Evolutionary conservation across 495 filamentous ascomycete species (phyloP).

Genomic region (Aspergillus carlsbadensis): DNA sequence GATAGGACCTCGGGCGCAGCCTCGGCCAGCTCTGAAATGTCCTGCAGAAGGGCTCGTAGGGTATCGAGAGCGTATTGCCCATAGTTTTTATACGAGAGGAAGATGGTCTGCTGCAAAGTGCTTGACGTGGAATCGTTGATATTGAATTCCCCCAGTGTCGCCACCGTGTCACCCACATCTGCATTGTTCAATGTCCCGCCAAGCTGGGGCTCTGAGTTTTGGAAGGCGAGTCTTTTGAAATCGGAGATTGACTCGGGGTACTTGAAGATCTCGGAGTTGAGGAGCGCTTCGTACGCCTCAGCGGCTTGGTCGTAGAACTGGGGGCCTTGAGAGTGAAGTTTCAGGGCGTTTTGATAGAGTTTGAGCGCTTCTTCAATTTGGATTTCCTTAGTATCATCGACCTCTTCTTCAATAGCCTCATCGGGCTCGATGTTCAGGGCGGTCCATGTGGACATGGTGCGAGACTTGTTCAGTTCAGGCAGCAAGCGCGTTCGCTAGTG

Average conservation of each 20-base stretch:
- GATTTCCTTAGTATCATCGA: constrained; percentile 93
- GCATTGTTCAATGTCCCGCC: constrained; percentile 35
- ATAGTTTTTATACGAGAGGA: constrained; percentile 92
- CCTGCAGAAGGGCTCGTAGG: constrained; percentile 47
- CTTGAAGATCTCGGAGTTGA: constrained; percentile 90
- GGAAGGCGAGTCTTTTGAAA: constrained; percentile 62
- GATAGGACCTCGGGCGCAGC: constrained; percentile 36
- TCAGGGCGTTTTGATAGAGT: constrained; percentile 88
- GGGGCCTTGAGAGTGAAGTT: constrained; percentile 86
- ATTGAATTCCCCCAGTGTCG: constrained; percentile 39
- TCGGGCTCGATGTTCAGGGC: constrained; percentile 93
- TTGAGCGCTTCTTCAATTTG: constrained; percentile 98
- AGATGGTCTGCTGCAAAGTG: constrained; percentile 83
- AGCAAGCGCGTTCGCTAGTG: constrained; percentile 10
- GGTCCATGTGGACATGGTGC: constrained; percentile 58
- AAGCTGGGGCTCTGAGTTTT: constrained; percentile 50
- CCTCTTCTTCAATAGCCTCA: constrained; percentile 82
- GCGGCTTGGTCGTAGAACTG: constrained; percentile 70
- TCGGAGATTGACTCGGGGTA: constrained; percentile 83
- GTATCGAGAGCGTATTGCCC: constrained; percentile 84
- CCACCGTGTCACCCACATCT: constrained; percentile 43
- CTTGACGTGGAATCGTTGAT: constrained; percentile 67
- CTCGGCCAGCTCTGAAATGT: constrained; percentile 29
- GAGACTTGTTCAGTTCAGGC: constrained; percentile 25
- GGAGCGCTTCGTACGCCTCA: constrained; percentile 80